These are phyloP conservation scores for Erigeron canadensis DNA, from an alignment of 129 eudicot species.

Conservation along the genomic window DNA sequence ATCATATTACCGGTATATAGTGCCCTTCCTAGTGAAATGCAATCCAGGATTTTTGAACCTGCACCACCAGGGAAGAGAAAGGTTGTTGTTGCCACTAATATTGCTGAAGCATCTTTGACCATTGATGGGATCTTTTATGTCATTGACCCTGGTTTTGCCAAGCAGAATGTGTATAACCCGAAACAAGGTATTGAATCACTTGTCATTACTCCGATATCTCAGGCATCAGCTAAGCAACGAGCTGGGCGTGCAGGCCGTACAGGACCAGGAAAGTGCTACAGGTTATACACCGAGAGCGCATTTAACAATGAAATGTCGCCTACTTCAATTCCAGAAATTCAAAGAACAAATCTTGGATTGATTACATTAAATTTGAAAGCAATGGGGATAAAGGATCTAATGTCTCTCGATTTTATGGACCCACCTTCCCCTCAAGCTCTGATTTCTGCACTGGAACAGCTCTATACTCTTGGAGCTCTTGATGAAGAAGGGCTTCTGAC, in stretches of 20 bases:
- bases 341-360: constrained; percentile 47
- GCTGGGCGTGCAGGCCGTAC: constrained; percentile 54
- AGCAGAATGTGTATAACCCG: constrained; percentile 38
- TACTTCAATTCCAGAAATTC: constrained; percentile 83
- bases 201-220: constrained; percentile 35
- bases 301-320: constrained; percentile 84
- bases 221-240: constrained; percentile 45
- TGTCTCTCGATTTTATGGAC: constrained; percentile 84
- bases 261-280: constrained; percentile 51
- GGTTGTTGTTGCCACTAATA: constrained; percentile 51
- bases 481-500: constrained; percentile 87
- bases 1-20: constrained; percentile 83
- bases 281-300: constrained; percentile 70
- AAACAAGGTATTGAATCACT: constrained; percentile 40
- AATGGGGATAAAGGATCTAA: constrained; percentile 79
- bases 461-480: constrained; percentile 79
- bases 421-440: constrained; percentile 85
- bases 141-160: constrained; percentile 43
- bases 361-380: constrained; percentile 69
- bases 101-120: constrained; percentile 51
- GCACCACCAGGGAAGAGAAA: constrained; percentile 93
- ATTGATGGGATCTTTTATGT: constrained; percentile 47
- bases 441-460: constrained; percentile 80
- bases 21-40: constrained; percentile 95
- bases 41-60: constrained; percentile 85